Base-by-base conservation (phyloP, 495 filamentous ascomycete genomes). In the Bacidia rubella region DNA sequence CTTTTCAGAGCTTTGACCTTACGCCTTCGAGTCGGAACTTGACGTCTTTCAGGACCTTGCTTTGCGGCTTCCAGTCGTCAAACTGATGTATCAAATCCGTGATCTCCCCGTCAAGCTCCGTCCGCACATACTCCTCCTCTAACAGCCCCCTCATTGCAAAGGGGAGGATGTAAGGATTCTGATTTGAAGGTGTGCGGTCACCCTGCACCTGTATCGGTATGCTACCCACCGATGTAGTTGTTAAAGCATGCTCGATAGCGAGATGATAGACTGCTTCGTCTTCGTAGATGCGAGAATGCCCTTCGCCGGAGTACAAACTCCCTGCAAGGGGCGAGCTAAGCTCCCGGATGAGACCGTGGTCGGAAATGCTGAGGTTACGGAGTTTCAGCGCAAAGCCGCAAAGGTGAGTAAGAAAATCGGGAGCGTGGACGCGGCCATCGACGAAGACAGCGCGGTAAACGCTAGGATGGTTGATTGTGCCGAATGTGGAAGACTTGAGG, bases 11-110 rank as follows among this genome's bases (percentile, higher is more conserved):
- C 65, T 87, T 93, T 4, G 84, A 89, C 57, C 86, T 73, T 43
- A 98, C 90, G 7, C 85, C 90, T 72, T 98, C 92, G 39, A 98
- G 69, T 57, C 92, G 76, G 64, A 93, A 98, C 63, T 92, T 95
- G 29, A 98, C 92, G 71, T 98, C 92, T 66, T 87, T 95, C 51
- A 98, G 68, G 27, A 82, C 83, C 70, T 97, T 98, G 10, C 76
- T 92, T 0, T 73, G 72, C 7, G 92, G 92, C 62, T 84, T 87
- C 92, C 92, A 98, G 42, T 87, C 80, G 63, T 98, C 89, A 66
- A 96, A 98, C 60, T 94, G 83, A 58, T 73, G 73, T 11, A 98
- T 70, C 40, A 98, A 68, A 60, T 90, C 82, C 49, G 75, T 78
- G 23, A 81, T 87, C 68, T 98, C 92, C 1, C 73, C 68, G 44